Evolutionary conservation across 345 rosid genomes (phyloP).

Genomic region (Ailanthus altissimus): DNA sequence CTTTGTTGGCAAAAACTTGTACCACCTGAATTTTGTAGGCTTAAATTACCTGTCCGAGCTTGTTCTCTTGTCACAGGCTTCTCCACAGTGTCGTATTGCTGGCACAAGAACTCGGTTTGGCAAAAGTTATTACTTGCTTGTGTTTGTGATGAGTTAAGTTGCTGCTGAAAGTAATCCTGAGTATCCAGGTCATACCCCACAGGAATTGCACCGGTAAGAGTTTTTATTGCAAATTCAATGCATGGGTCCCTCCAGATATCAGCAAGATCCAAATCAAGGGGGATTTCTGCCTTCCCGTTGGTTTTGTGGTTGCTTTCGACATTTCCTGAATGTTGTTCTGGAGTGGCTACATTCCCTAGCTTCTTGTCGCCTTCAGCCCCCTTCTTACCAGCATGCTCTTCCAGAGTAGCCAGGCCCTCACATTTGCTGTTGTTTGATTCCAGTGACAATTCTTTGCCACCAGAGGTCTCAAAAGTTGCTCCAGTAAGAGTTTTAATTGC

Average conservation of each 20-base stretch:
- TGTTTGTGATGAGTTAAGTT: slow-evolving; percentile 34
- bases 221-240: slow-evolving; percentile 90
- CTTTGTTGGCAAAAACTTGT: slow-evolving; percentile 23
- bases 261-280: slow-evolving; percentile 36
- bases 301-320: slow-evolving; percentile 16
- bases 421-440: slow-evolving; percentile 37
- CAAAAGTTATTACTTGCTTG: slow-evolving; percentile 42
- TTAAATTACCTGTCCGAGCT: slow-evolving; percentile 14
- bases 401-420: slow-evolving; percentile 19
- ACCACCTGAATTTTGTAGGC: slow-evolving; percentile 31
- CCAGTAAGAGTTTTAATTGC: slow-evolving; percentile 93
- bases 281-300: slow-evolving; percentile 29
- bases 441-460: slow-evolving; percentile 28
- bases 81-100: slow-evolving; percentile 38
- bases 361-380: slow-evolving; percentile 19
- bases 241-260: slow-evolving; percentile 90
- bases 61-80: slow-evolving; percentile 32
- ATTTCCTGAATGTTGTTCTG: slow-evolving; percentile 27
- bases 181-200: slow-evolving; percentile 43
- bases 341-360: slow-evolving; percentile 21
- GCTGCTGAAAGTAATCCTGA: slow-evolving; percentile 39
- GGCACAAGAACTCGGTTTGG: slow-evolving; percentile 41
- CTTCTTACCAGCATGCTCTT: slow-evolving; percentile 23
- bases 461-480: slow-evolving; percentile 44
- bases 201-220: slow-evolving; percentile 80